Evolutionary conservation across 805 yeast species (phyloP), one percentile per base, ranked within the genome.

Genomic region (Nakazawaea wickerhamii): DNA sequence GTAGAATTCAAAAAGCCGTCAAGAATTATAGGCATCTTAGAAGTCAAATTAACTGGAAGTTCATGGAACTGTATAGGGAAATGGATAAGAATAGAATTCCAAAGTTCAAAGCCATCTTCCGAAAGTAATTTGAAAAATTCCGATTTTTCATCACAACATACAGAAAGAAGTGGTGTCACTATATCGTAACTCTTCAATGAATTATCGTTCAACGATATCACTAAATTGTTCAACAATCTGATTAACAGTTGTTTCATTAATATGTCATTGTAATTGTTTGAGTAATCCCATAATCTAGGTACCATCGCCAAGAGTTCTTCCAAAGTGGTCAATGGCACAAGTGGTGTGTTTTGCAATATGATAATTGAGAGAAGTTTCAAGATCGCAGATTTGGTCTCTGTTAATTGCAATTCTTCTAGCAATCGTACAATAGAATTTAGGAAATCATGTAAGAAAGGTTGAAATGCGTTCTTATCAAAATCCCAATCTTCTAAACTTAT

Each of bases 71-170:
- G 58, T 1, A 50, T 30, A 1, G 91, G 85, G 41, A 74, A 73
- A 47, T 79, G 78, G 48, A 77, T 84, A 40, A 88, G 57, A 2
- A 84, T 58, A 1, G 81, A 68, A n/a, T 74, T 66, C 95, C 96
- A 88, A 32, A 90, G 65, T 44, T 87, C 95, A 55, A 76, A 79
- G 0, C 95, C 96, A 62, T 90, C 97, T 55, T 90, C 97, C 15
- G 82, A 71, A 8, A 90, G 59, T 41, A 85, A 65, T 2, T 75
- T 63, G 46, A 76, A 73, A 40, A 64, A 68, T 18, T 71, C 71
- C 0, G 88, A 74, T 17, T 67, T 65, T 1, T 80, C 72, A 49
- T 85, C 79, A 53, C 93, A 81, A 36, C 83, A 74, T 6, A 67
- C 61, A 10, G 65, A 63, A 20, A 89, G 69, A 45, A 87, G 63